These are phyloP conservation scores for Toxicodendron radicans DNA, from an alignment of 345 rosid species.

Conservation along the genomic window DNA sequence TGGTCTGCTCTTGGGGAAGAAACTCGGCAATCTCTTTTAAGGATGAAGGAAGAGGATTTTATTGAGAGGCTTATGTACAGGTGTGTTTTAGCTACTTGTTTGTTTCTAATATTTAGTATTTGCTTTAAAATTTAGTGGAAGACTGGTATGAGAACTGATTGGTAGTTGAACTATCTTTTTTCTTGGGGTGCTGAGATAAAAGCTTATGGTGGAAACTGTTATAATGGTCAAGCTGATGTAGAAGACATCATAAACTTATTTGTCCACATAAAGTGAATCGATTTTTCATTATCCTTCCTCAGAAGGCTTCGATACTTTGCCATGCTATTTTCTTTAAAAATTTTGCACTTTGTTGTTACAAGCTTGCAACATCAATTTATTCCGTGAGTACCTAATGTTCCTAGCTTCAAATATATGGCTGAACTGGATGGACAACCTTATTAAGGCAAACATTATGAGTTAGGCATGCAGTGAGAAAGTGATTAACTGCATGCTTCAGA, in stretches of 20 bases:
- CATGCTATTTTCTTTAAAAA: not conserved
- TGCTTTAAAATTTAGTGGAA: slow-evolving; percentile 12
- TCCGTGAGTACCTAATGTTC: not conserved
- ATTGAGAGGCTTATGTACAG: slow-evolving; percentile 90
- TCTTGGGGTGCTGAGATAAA: slow-evolving; percentile 17
- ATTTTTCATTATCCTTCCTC: not conserved
- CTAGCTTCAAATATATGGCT: slow-evolving; percentile 4
- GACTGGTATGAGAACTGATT: slow-evolving; percentile 10
- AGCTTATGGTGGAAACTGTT: slow-evolving; percentile 9
- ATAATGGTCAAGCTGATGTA: slow-evolving; percentile 18
- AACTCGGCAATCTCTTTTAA: slow-evolving; percentile 75
- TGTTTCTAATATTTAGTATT: slow-evolving; percentile 18
- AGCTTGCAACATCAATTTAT: not conserved
- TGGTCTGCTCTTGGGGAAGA: slow-evolving; percentile 94
- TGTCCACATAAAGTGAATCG: not conserved
- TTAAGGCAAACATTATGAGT: not conserved
- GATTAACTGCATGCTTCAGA: not conserved
- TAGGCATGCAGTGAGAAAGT: not conserved
- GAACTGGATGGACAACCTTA: slow-evolving; percentile 6
- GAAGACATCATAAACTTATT: slow-evolving; percentile 12
- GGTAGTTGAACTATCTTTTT: slow-evolving; percentile 18
- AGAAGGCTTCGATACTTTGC: not conserved
- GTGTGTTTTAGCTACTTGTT: slow-evolving; percentile 44
- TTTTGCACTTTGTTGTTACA: not conserved
- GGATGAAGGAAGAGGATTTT: slow-evolving; percentile 99